phyloP scores from a whole-genome alignment of 2,329 filamentous ascomycete species.

The Didymella lethalis region DNA sequence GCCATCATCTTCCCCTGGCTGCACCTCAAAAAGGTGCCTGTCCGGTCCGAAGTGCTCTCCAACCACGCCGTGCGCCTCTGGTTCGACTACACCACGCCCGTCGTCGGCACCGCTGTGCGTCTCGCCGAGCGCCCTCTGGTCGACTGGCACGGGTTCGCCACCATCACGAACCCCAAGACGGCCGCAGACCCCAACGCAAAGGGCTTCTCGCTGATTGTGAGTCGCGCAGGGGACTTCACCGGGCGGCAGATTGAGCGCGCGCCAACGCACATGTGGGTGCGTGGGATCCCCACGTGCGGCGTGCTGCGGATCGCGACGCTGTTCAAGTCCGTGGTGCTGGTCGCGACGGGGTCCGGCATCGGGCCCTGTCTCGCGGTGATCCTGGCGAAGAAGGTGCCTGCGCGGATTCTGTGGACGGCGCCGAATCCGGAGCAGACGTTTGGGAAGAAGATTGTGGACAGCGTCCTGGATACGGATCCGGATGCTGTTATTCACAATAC shows the following conservation, averaged over 20 bases:
- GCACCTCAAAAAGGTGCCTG: constrained; percentile 71
- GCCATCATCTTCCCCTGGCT: constrained; percentile 79
- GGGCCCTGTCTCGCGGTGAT: constrained; percentile 61
- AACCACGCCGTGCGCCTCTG: constrained; percentile 76
- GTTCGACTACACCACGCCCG: constrained; percentile 47
- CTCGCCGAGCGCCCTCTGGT: constrained; percentile 45
- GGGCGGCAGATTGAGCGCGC: constrained; percentile 44
- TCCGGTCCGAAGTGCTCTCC: constrained; percentile 74
- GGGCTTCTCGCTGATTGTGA: constrained; percentile 49
- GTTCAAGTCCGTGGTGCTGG: constrained; percentile 49
- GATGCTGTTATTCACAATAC: constrained; percentile 75
- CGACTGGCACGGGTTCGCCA: constrained; percentile 53
- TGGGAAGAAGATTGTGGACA: constrained; percentile 65
- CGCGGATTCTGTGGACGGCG: constrained; percentile 76
- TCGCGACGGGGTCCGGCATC: constrained; percentile 51
- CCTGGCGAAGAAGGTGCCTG: constrained; percentile 55
- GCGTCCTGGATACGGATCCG: constrained; percentile 66
- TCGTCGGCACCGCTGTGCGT: constrained; percentile 45
- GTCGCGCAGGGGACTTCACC: constrained; percentile 52
- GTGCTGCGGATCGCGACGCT: constrained; percentile 49
- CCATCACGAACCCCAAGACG: constrained; percentile 44
- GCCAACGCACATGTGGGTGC: constrained; percentile 47
- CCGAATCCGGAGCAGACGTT: constrained; percentile 71
- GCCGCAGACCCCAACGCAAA: constrained; percentile 23
- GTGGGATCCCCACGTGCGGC: constrained; percentile 48